Conservation (phyloP, 2,329 filamentous ascomycete species). For the Emydomyces testavorans region DNA sequence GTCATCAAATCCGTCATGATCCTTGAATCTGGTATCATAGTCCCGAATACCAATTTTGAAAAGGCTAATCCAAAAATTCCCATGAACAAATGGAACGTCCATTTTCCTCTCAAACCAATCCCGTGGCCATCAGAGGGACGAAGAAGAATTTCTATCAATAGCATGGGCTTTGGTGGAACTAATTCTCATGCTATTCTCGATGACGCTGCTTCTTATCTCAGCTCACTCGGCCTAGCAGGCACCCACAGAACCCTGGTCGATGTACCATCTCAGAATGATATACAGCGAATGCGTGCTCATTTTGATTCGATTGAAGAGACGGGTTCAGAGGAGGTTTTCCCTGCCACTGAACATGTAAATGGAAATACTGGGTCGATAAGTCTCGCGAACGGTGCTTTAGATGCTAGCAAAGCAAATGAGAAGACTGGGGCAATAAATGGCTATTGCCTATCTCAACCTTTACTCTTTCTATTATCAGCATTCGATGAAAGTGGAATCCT, state of each 20-base stretch:
- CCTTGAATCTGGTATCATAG: slow-evolving; percentile 22
- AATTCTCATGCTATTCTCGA: slow-evolving; percentile 23
- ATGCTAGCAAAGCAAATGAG: neutral
- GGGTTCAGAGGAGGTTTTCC: neutral
- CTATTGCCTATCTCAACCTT: neutral
- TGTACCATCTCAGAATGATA: neutral
- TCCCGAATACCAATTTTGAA: slow-evolving; percentile 21
- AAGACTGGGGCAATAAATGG: neutral
- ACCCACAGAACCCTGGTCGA: slow-evolving; percentile 8
- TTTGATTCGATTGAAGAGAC: neutral
- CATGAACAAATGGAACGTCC: neutral
- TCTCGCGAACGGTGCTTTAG: neutral
- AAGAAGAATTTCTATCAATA: slow-evolving; percentile 23
- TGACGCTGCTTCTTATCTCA: slow-evolving; percentile 11
- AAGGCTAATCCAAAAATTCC: slow-evolving; percentile 16
- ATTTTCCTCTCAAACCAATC: neutral
- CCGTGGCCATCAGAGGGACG: neutral
- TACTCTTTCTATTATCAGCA: slow-evolving; percentile 13
- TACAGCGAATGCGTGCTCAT: neutral
- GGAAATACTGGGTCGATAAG: neutral
- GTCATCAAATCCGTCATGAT: slow-evolving; percentile 26
- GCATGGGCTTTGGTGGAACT: slow-evolving; percentile 25
- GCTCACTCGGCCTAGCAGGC: slow-evolving; percentile 5
- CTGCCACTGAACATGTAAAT: neutral
- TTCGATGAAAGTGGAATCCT: slow-evolving; percentile 22